phyloP scores from a whole-genome alignment of 805 yeast genomes.

The Schwanniomyces yamadae region DNA sequence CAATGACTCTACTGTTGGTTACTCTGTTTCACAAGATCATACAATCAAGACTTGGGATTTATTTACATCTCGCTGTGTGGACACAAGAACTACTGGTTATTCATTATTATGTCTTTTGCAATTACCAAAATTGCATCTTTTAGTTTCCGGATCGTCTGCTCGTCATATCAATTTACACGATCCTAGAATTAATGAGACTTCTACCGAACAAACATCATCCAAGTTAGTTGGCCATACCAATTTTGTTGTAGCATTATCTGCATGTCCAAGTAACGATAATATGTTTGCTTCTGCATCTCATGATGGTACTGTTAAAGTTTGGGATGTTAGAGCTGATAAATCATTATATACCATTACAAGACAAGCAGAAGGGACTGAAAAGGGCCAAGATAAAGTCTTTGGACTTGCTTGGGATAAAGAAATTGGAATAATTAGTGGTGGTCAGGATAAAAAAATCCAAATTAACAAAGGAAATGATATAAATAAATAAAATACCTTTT shows the following conservation, averaged over 20 bases:
- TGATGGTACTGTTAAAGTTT: slow-evolving; percentile 90
- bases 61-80: slow-evolving; percentile 80
- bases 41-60: slow-evolving; percentile 96
- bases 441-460: slow-evolving; percentile 90
- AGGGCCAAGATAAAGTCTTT: slow-evolving; percentile 66
- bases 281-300: slow-evolving; percentile 91
- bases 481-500: slow-evolving; percentile 13
- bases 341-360: slow-evolving; percentile 81
- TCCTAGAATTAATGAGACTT: slow-evolving; percentile 69
- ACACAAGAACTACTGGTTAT: slow-evolving; percentile 82
- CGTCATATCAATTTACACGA: slow-evolving; percentile 93
- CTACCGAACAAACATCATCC: slow-evolving; percentile 51
- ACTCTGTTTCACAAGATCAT: slow-evolving; percentile 95
- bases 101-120: slow-evolving; percentile 75
- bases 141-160: slow-evolving; percentile 97
- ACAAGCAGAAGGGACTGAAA: slow-evolving; percentile 48
- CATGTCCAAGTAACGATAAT: slow-evolving; percentile 74
- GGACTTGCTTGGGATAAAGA: slow-evolving; percentile 81
- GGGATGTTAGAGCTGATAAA: slow-evolving; percentile 90
- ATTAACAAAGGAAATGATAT: slow-evolving; percentile 53
- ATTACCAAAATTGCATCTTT: slow-evolving; percentile 62
- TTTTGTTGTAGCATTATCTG: slow-evolving; percentile 78
- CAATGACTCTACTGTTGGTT: slow-evolving; percentile 75
- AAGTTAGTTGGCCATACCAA: slow-evolving; percentile 88
- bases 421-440: slow-evolving; percentile 88